Conservation (phyloP, 2,329 filamentous ascomycete genomes). For the Sphaerulina musiva region DNA sequence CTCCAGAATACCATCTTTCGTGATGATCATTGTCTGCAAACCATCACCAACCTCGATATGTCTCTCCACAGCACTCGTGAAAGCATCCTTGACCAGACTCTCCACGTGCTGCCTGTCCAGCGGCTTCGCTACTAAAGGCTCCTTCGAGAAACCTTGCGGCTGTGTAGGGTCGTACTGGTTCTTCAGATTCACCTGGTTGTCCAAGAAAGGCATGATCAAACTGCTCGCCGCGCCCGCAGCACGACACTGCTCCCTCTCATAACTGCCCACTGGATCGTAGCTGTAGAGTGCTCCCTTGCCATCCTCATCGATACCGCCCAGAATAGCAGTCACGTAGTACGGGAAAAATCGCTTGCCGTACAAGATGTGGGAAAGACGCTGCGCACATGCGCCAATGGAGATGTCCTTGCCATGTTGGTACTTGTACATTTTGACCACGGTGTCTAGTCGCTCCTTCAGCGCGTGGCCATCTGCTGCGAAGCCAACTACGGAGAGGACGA, state of each 20-base stretch:
- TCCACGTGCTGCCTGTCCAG: slow-evolving; percentile 69
- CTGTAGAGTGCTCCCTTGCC: slow-evolving; percentile 91
- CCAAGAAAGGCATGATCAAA: slow-evolving; percentile 97
- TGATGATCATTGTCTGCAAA: slow-evolving; percentile 92
- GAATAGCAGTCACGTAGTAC: slow-evolving; percentile 92
- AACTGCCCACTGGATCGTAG: slow-evolving; percentile 96
- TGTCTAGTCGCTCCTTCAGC: slow-evolving; percentile 86
- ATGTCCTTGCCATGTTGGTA: slow-evolving; percentile 98
- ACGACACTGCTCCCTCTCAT: slow-evolving; percentile 93
- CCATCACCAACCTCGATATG: slow-evolving; percentile 98
- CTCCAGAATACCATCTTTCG: slow-evolving; percentile 81
- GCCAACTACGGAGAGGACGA: slow-evolving; percentile 88
- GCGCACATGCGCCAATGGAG: slow-evolving; percentile 87
- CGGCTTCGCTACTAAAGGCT: slow-evolving; percentile 62
- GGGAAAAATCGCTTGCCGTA: slow-evolving; percentile 99
- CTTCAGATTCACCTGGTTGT: slow-evolving; percentile 99
- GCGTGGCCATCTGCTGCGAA: slow-evolving; percentile 94
- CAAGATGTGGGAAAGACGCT: slow-evolving; percentile 88
- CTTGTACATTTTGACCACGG: slow-evolving; percentile 96
- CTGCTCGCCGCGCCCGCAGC: slow-evolving; percentile 79
- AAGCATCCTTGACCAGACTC: slow-evolving; percentile 89
- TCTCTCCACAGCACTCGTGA: slow-evolving; percentile 94
- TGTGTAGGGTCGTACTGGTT: slow-evolving; percentile 92
- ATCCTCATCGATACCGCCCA: slow-evolving; percentile 89
- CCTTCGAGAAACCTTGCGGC: slow-evolving; percentile 72